These are phyloP conservation scores for Vitis labrusca DNA, from an alignment of 164 flowering plant genomes.

Conservation along the genomic window DNA sequence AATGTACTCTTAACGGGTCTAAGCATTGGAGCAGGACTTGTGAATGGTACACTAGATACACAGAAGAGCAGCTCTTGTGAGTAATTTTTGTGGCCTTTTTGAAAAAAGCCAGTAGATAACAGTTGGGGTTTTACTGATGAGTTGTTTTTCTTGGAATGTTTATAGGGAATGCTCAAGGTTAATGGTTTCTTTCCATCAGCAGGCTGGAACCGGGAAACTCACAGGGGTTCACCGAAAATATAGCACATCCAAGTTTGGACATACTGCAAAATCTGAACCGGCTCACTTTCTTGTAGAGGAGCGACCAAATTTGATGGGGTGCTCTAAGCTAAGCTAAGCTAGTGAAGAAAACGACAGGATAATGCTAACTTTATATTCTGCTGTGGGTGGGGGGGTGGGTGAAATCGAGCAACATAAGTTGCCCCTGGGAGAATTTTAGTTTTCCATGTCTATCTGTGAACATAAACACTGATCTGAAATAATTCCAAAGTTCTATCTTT, in stretches of 20 bases:
- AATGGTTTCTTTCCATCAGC: slow-evolving; percentile 78
- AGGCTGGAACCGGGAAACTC: slow-evolving; percentile 69
- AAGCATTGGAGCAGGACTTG: slow-evolving; percentile 57
- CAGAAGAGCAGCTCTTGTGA: slow-evolving; percentile 64
- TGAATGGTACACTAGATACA: slow-evolving; percentile 53
- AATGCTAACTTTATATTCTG: slow-evolving; percentile 5
- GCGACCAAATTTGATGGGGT: slow-evolving; percentile 11
- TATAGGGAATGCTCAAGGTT: slow-evolving; percentile 73
- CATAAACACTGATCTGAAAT: too few relatives aligned
- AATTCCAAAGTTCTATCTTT: too few relatives aligned
- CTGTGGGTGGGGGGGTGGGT: slow-evolving; percentile 12
- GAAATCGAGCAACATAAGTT: slow-evolving; percentile 46
- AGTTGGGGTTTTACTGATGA: too few relatives aligned
- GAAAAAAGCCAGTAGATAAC: neutral
- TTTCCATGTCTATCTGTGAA: too few relatives aligned
- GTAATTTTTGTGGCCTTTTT: slow-evolving; percentile 6
- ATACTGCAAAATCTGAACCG: slow-evolving; percentile 67
- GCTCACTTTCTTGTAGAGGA: slow-evolving; percentile 60
- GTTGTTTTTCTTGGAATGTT: neutral
- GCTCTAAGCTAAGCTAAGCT: neutral
- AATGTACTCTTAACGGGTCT: slow-evolving; percentile 52
- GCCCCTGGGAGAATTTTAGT: slow-evolving; percentile 20
- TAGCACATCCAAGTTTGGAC: slow-evolving; percentile 67
- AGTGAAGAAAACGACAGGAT: neutral
- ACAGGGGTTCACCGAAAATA: slow-evolving; percentile 84